Evolutionary conservation across 441 rosid species (phyloP).

Genomic region (Raphanus hybrid): DNA sequence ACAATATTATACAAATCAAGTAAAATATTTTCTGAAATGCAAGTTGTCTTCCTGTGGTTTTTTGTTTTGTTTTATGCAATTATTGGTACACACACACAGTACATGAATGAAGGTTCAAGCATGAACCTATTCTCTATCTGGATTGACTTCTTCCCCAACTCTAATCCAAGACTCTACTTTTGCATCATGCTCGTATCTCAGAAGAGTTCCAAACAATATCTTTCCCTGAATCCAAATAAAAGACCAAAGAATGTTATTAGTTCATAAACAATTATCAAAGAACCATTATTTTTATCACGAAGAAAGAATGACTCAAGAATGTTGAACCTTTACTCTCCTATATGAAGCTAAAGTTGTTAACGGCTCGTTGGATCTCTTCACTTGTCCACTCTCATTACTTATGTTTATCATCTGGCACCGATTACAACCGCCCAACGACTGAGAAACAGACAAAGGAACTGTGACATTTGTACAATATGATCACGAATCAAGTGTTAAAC

Average conservation of each 20-base stretch:
- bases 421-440: constrained; percentile 96
- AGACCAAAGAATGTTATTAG: constrained; percentile 11
- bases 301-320: constrained; percentile 8
- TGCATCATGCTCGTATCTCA: constrained; percentile 51
- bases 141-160: constrained; percentile 71
- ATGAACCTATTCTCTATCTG: constrained; percentile 38
- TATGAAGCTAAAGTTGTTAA: constrained; percentile 83
- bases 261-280: background rate
- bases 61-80: too few relatives aligned
- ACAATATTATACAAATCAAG: too few relatives aligned
- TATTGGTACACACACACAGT: background rate
- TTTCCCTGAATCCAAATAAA: constrained; percentile 67
- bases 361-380: constrained; percentile 78
- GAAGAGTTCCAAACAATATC: constrained; percentile 82
- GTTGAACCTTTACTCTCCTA: constrained; percentile 79
- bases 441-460: constrained; percentile 17
- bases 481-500: background rate
- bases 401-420: constrained; percentile 88
- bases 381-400: constrained; percentile 56
- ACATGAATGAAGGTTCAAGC: background rate
- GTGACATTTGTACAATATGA: constrained; percentile 7
- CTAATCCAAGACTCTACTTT: constrained; percentile 51
- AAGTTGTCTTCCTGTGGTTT: too few relatives aligned
- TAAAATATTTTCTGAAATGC: too few relatives aligned
- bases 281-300: background rate